A percentile compares a stretch with the other conserved stretches of the same genome.
phyloP scores from a whole-genome alignment of 202 grass and related monocot species.

The Panicum virgatum region DNA sequence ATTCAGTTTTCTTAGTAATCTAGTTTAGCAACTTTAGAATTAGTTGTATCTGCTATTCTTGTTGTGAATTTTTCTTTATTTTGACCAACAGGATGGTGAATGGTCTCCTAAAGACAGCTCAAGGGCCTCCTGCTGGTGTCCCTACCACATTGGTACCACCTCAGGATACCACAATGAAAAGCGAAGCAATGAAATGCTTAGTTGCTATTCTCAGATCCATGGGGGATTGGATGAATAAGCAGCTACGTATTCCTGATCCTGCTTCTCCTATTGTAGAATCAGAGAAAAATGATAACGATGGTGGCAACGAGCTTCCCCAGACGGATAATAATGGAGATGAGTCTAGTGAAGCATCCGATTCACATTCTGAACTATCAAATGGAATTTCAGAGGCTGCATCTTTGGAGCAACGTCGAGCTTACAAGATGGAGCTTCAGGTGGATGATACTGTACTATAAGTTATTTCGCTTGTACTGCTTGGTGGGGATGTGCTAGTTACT shows the following conservation, averaged over 20 bases:
- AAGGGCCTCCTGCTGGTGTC: conserved; percentile 90
- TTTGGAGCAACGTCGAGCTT: conserved; percentile 93
- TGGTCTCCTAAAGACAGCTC: conserved; percentile 97
- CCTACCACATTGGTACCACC: conserved; percentile 82
- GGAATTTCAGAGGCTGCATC: conserved; percentile 77
- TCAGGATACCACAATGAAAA: conserved; percentile 93
- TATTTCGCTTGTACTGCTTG: conserved; percentile 38
- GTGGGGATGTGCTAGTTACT: conserved; percentile 27
- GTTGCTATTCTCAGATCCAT: conserved; percentile 98
- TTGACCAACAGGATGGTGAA: conserved; percentile 85
- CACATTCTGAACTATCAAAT: conserved; percentile 79
- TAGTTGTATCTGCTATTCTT: conserved; percentile 32
- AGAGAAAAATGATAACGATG: conserved; percentile 64
- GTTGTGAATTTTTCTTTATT: conserved; percentile 36
- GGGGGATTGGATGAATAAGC: conserved; percentile 99
- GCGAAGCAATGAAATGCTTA: conserved; percentile 98
- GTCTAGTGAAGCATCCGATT: conserved; percentile 75
- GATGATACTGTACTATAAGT: conserved; percentile 29
- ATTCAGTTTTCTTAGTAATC: conserved; percentile 15
- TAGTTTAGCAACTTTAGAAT: conserved; percentile 37
- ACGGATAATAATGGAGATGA: conserved; percentile 66
- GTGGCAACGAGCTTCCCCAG: conserved; percentile 58
- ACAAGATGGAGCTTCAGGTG: conserved; percentile 99
- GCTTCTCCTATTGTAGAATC: conserved; percentile 72
- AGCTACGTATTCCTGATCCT: conserved; percentile 84